Conservation (phyloP, 768 basidiomycete species). For the Phylloporus scabripes region DNA sequence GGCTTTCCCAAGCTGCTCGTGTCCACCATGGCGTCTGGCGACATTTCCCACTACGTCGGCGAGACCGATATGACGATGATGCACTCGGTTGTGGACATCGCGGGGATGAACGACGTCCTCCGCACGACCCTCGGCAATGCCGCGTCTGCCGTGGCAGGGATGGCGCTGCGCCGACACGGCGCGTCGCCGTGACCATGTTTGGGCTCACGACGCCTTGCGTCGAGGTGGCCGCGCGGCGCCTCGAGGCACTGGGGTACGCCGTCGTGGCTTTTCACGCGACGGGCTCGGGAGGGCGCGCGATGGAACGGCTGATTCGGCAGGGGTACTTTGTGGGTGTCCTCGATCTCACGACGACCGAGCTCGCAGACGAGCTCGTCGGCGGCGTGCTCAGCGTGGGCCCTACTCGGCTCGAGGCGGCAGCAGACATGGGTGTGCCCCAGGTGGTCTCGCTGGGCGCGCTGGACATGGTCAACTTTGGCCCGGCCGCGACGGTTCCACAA, state of each 20-base stretch:
- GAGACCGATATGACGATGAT: constrained; percentile 31
- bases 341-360: constrained; percentile 31
- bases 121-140: constrained; percentile 22
- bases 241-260: constrained; percentile 23
- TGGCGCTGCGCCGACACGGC: constrained; percentile 10
- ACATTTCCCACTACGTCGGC: constrained; percentile 24
- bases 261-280: constrained; percentile 26
- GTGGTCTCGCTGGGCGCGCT: constrained; percentile 30
- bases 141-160: constrained; percentile 25
- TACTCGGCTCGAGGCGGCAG: constrained; percentile 24
- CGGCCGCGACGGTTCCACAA: constrained; percentile 20
- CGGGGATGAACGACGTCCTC: constrained; percentile 26
- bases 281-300: constrained; percentile 26
- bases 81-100: constrained; percentile 28
- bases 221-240: constrained; percentile 13
- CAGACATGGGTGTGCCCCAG: constrained; percentile 18
- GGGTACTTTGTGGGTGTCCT: constrained; percentile 24
- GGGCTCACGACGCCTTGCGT: constrained; percentile 23
- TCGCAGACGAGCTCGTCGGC: constrained; percentile 30
- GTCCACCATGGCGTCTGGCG: constrained; percentile 30
- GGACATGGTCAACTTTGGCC: constrained; percentile 33
- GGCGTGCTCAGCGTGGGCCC: constrained; percentile 26
- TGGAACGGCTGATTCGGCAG: constrained; percentile 27
- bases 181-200: constrained; percentile 26
- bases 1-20: constrained; percentile 29